Evolutionary conservation across 495 filamentous ascomycete species (phyloP).

Genomic region (Xylaria intraflava): DNA sequence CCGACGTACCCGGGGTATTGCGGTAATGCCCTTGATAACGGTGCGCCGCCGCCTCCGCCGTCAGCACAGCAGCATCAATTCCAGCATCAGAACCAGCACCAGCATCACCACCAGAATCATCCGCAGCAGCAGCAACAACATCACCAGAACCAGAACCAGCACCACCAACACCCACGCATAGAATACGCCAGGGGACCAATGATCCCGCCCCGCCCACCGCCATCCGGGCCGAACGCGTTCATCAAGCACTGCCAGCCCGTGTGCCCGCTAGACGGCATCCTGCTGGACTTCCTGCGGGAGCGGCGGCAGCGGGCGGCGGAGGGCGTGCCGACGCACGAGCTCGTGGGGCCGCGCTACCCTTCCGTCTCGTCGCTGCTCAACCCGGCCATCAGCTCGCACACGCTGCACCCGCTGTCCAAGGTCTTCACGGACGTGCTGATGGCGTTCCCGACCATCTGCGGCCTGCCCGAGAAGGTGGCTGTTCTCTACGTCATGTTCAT

Average conservation of each 20-base stretch:
- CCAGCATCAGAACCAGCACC: not conserved
- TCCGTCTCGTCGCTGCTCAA: slow-evolving; percentile 68
- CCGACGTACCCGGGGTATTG: slow-evolving; percentile 4
- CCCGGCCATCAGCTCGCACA: slow-evolving; percentile 50
- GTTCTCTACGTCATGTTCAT: slow-evolving; percentile 80
- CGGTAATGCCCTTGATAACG: not conserved
- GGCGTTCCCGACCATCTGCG: slow-evolving; percentile 62
- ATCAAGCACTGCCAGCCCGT: slow-evolving; percentile 56
- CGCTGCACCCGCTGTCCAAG: slow-evolving; percentile 65
- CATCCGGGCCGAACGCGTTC: slow-evolving; percentile 33
- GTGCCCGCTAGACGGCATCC: slow-evolving; percentile 64
- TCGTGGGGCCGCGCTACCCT: slow-evolving; percentile 68
- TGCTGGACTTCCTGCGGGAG: slow-evolving; percentile 70
- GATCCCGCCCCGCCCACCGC: not conserved
- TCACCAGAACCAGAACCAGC: slow-evolving; percentile 4
- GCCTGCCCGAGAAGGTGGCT: slow-evolving; percentile 68
- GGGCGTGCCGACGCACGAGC: slow-evolving; percentile 51
- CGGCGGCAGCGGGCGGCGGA: slow-evolving; percentile 57
- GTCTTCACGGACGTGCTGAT: slow-evolving; percentile 75
- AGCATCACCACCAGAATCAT: not conserved
- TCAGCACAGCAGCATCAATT: not conserved
- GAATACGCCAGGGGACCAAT: too few species aligned
- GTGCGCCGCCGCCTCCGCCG: not conserved
- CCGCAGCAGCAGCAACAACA: not conserved
- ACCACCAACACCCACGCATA: not conserved